These are phyloP conservation scores for Leccinellum luteum DNA, from an alignment of 768 basidiomycete species.

Conservation along the genomic window DNA sequence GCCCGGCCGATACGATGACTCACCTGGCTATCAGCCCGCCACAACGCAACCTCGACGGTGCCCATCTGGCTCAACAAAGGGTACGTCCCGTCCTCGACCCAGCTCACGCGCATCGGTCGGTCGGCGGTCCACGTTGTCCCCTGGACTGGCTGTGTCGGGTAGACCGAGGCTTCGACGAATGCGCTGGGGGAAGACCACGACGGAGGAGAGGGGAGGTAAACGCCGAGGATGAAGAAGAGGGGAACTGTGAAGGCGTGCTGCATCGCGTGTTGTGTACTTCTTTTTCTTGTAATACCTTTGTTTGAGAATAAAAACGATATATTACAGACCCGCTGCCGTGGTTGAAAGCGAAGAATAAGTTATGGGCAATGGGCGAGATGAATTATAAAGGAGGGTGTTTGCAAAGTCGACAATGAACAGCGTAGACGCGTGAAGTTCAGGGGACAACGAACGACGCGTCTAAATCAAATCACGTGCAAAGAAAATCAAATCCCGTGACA, in stretches of 20 bases:
- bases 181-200: not conserved
- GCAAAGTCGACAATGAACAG: not conserved
- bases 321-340: constrained; percentile 30
- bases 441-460: no score
- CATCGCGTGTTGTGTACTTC: constrained; percentile 5
- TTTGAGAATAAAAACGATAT: not conserved
- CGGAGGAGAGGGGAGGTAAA: constrained; percentile 3
- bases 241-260: constrained; percentile 1
- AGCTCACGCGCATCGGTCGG: constrained; percentile 39
- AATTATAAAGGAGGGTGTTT: not conserved
- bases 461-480: constrained; percentile 19
- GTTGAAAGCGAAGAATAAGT: constrained; percentile 2
- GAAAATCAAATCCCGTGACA: constrained; percentile 23
- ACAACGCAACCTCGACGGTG: constrained; percentile 45
- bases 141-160: constrained; percentile 49
- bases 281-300: not conserved
- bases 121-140: constrained; percentile 46
- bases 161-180: constrained; percentile 38
- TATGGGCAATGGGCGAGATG: not conserved
- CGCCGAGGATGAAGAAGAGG: not conserved
- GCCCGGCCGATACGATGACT: not conserved
- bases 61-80: constrained; percentile 46
- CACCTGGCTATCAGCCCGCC: constrained; percentile 21
- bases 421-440: no score
- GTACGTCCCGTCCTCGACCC: constrained; percentile 46